phyloP scores from a whole-genome alignment of 1,284 basidiomycete genomes.

The Bondarzewia mesenterica region DNA sequence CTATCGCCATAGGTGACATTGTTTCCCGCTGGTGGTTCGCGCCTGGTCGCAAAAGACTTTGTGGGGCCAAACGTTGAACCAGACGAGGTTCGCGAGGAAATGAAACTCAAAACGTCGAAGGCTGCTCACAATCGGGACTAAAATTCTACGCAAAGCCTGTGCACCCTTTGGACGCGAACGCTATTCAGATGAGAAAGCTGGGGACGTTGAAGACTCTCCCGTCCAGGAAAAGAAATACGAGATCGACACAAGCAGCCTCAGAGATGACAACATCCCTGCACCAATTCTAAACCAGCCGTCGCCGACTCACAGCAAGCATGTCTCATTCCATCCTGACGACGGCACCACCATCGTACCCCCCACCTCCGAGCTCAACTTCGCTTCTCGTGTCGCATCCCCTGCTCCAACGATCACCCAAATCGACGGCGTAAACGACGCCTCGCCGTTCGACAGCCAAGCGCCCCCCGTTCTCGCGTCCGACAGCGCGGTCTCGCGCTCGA shows the following conservation, averaged over 20 bases:
- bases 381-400: constrained; percentile 19
- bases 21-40: constrained; percentile 51
- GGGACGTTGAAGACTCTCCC: neutral
- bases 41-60: constrained; percentile 49
- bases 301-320: constrained; percentile 11
- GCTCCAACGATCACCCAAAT: constrained; percentile 19
- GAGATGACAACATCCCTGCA: neutral
- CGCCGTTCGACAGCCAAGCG: neutral
- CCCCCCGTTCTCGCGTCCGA: neutral
- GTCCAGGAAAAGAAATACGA: neutral
- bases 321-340: constrained; percentile 20
- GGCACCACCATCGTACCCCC: constrained; percentile 14
- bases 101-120: constrained; percentile 21
- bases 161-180: neutral
- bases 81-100: constrained; percentile 38
- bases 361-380: constrained; percentile 17
- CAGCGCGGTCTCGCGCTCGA: constrained; percentile 4
- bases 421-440: neutral
- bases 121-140: neutral
- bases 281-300: neutral
- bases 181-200: neutral
- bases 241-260: neutral
- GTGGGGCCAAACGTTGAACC: constrained; percentile 53
- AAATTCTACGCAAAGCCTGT: neutral
- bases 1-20: constrained; percentile 40